Base-by-base conservation (phyloP, 331 rosid genomes). In the Dryas integrifolia region DNA sequence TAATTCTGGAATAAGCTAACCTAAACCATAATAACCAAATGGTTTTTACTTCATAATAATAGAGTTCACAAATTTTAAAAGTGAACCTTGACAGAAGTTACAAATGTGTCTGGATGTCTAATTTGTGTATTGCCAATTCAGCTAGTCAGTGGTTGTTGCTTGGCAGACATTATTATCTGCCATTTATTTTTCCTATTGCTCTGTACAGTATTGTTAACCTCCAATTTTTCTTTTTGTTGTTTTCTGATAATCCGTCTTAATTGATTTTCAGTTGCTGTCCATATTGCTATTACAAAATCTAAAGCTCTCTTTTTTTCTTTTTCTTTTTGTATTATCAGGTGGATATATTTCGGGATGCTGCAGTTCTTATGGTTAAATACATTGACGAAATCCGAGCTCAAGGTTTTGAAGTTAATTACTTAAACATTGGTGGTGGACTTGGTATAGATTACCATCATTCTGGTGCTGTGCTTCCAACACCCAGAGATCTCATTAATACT, bases 401-500 rank as follows among this genome's bases (percentile, higher is more conserved):
- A 76, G 99, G 99, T 72, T 95, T 95, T 61, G 88, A 95, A 81
- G 85, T 95, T 72, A 72, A 92, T 77, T 89, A 89, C 84, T 81
- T 95, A 74, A 95, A 91, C 77, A 95, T 95, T 76, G 97, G 97
- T 46, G 97, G 99, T 67, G 99, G 99, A 46, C 96, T 95, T 73
- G 99, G 99, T 67, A 91, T 95, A 44, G 99, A 92, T 80, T 95
- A 95, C 80, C 84, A 91, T 86, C 99, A 91, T 71, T 10, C 97
- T 67, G 96, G 88, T 67, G 93, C 92, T 2, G 38, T 95, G 68
- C 97, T 91, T 85, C 99, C 97, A 8, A 81, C 82, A 46, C 99
- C 99, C 18, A 87, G 88, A 74, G 97, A 95, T 86, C 96, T 95
- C 67, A 92, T 95, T 68, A 82, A 95, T 75, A 95, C 97, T 12